A percentile compares a stretch with the other conserved stretches of the same genome.
phyloP scores from a whole-genome alignment of 495 filamentous ascomycete species.

The Opeltia flavorubescens region DNA sequence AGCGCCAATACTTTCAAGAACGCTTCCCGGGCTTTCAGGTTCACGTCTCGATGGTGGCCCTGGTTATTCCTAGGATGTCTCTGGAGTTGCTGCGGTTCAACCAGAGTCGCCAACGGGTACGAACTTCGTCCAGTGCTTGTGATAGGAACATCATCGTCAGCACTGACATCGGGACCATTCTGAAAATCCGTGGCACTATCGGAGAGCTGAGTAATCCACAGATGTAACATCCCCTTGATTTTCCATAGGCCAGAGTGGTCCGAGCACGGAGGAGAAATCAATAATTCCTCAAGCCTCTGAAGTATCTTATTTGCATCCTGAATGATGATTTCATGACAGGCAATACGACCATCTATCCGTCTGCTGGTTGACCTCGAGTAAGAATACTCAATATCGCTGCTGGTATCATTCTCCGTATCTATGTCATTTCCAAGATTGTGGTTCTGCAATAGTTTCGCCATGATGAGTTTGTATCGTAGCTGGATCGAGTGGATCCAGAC shows the following conservation, averaged over 20 bases:
- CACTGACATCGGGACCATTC: neutral
- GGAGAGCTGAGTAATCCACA: slow-evolving; percentile 53
- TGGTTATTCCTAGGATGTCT: too few species aligned
- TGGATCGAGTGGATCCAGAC: slow-evolving; percentile 51
- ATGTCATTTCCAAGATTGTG: neutral
- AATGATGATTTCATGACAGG: slow-evolving; percentile 20
- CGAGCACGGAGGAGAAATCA: slow-evolving; percentile 50
- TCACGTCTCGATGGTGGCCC: neutral
- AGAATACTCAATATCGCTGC: neutral
- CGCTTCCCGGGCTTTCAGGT: neutral
- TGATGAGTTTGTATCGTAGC: neutral
- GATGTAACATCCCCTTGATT: slow-evolving; percentile 49
- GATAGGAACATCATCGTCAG: neutral
- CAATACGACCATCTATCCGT: neutral
- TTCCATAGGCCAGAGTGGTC: slow-evolving; percentile 41
- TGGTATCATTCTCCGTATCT: neutral
- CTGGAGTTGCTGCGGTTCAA: too few species aligned
- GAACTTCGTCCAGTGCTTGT: neutral
- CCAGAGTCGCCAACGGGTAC: neutral
- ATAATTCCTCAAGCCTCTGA: slow-evolving; percentile 45
- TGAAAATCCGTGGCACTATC: neutral
- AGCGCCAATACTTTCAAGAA: neutral
- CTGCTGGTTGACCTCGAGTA: neutral
- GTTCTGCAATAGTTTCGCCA: neutral
- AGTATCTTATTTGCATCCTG: slow-evolving; percentile 40